Conservation (phyloP, 768 basidiomycete genomes). For the Collybiopsis luxurians region DNA sequence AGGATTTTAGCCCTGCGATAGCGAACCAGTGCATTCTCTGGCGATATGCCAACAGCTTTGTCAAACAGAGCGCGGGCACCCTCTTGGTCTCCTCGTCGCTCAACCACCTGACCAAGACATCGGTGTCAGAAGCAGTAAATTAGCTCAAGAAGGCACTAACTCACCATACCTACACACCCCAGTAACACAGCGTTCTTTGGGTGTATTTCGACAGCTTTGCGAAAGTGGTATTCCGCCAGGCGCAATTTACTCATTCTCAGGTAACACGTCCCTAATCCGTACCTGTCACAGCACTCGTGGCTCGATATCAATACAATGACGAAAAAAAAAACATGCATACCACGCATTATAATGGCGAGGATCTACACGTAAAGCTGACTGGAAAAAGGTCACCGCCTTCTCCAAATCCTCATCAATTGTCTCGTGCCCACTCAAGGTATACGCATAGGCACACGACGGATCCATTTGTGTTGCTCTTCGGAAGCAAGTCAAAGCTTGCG, state of each 20-base stretch:
- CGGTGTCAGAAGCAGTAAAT: not conserved
- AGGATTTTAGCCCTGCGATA: slow-evolving; percentile 93
- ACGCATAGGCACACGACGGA: slow-evolving; percentile 90
- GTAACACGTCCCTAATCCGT: slow-evolving; percentile 97
- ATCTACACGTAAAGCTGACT: slow-evolving; percentile 89
- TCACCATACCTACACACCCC: slow-evolving; percentile 94
- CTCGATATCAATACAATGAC: slow-evolving; percentile 20
- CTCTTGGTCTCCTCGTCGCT: slow-evolving; percentile 75
- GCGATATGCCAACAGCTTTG: slow-evolving; percentile 72
- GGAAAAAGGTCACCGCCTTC: slow-evolving; percentile 87
- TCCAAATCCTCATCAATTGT: slow-evolving; percentile 94
- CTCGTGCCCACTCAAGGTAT: slow-evolving; percentile 96
- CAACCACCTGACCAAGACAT: slow-evolving; percentile 63
- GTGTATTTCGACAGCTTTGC: slow-evolving; percentile 89
- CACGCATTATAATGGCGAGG: slow-evolving; percentile 97
- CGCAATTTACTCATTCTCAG: slow-evolving; percentile 90
- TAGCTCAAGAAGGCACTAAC: slow-evolving; percentile 27
- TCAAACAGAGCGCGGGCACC: slow-evolving; percentile 80
- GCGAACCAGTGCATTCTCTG: slow-evolving; percentile 89
- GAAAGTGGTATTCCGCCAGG: slow-evolving; percentile 95
- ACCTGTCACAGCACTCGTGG: slow-evolving; percentile 58
- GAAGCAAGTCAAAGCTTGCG: slow-evolving; percentile 93
- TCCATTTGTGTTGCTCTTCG: slow-evolving; percentile 87
- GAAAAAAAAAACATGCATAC: slow-evolving; percentile 47
- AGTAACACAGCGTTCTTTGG: slow-evolving; percentile 93